Percentiles rank a stretch among this genome's conserved stretches.
phyloP scores from a whole-genome alignment of 2,329 filamentous ascomycete genomes.

The Verticillium isaacii region DNA sequence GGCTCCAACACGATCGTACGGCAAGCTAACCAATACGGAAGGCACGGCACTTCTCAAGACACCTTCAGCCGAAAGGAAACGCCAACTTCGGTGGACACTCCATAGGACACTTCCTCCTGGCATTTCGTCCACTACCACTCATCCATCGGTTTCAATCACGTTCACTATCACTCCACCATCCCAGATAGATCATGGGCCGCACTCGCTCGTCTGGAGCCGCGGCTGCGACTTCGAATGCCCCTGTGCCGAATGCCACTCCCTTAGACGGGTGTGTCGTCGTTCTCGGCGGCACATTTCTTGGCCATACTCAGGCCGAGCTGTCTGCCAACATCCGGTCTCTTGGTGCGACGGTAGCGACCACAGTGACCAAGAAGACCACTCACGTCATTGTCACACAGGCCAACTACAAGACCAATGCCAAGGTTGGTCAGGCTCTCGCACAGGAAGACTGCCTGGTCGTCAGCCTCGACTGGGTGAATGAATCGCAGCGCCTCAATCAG shows the following conservation, averaged over 20 bases:
- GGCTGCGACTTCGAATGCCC: neutral
- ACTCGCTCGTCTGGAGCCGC: neutral
- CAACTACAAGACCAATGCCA: slow-evolving; percentile 47
- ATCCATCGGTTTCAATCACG: too few species aligned
- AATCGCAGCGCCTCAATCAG: slow-evolving; percentile 40
- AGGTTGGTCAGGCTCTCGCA: slow-evolving; percentile 43
- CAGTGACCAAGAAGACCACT: slow-evolving; percentile 45
- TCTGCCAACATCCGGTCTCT: slow-evolving; percentile 40
- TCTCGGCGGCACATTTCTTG: slow-evolving; percentile 56
- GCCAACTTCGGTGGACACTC: neutral
- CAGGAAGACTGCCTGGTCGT: slow-evolving; percentile 48
- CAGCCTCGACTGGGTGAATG: slow-evolving; percentile 55
- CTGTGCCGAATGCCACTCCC: neutral
- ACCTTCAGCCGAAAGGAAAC: neutral
- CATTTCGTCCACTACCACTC: too few species aligned
- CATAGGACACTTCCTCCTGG: neutral
- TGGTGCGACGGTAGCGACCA: slow-evolving; percentile 42
- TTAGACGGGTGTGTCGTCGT: slow-evolving; percentile 36
- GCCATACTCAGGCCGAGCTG: slow-evolving; percentile 44
- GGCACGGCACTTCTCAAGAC: neutral
- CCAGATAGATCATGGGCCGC: neutral
- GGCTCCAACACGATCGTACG: neutral
- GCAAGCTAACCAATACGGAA: neutral
- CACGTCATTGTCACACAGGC: slow-evolving; percentile 52
- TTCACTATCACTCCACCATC: too few species aligned